Percentiles rank a stretch among this genome's conserved stretches.
Evolutionary conservation across 495 filamentous ascomycete genomes (phyloP).

Genomic region (Aspergillus panamensis): DNA sequence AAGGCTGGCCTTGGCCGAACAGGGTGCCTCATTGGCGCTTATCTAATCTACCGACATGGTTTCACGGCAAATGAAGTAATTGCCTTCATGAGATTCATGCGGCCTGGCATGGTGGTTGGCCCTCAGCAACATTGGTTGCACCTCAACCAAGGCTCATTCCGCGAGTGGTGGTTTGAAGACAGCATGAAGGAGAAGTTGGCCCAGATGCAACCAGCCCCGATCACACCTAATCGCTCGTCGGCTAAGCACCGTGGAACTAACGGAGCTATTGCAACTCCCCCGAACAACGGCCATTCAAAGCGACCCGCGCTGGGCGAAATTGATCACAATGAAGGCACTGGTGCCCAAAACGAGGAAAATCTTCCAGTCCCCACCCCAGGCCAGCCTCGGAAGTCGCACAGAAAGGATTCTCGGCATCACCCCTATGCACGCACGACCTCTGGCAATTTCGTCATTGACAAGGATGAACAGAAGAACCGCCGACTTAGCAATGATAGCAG

Average conservation of each 20-base stretch:
- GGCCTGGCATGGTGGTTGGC: conserved; percentile 97
- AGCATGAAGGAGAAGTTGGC: conserved; percentile 64
- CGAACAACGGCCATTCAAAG: conserved; percentile 68
- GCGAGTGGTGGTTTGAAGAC: conserved; percentile 98
- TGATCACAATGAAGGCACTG: conserved; percentile 66
- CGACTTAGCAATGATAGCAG: conserved; percentile 44
- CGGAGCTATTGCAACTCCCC: conserved; percentile 73
- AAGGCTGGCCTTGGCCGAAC: conserved; percentile 97
- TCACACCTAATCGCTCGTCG: conserved; percentile 71
- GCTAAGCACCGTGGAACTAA: conserved; percentile 50
- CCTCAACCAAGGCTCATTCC: conserved; percentile 92
- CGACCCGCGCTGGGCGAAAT: conserved; percentile 87
- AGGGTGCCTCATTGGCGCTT: conserved; percentile 93
- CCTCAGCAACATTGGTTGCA: conserved; percentile 99
- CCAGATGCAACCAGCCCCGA: conserved; percentile 54
- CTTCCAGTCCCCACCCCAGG: conserved; percentile 94
- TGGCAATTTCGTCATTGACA: conserved; percentile 37
- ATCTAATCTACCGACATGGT: conserved; percentile 96
- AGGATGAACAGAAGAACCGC: conserved; percentile 38
- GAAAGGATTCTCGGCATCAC: conserved; percentile 55
- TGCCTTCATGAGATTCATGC: conserved; percentile 99
- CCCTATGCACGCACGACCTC: conserved; percentile 50
- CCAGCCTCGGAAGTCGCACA: conserved; percentile 84
- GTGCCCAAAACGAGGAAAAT: conserved; percentile 65
- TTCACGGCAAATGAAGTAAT: conserved; percentile 99